These are phyloP conservation scores for Scheffersomyces lignosus DNA, from an alignment of 805 yeast species.

Conservation along the genomic window DNA sequence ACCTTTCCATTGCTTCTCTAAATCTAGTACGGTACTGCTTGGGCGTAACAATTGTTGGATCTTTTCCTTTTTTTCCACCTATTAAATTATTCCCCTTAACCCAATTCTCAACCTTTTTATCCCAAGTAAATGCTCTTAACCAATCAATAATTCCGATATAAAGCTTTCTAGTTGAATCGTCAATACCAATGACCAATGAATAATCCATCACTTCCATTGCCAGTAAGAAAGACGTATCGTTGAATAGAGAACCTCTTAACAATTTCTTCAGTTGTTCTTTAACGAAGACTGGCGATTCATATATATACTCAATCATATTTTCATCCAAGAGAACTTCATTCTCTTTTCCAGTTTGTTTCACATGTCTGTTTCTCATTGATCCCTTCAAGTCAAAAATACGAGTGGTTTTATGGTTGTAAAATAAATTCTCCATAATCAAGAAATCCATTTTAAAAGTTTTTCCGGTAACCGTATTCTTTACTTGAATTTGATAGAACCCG, in stretches of 20 bases:
- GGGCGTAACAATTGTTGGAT: constrained; percentile 97
- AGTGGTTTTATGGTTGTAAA: constrained; percentile 77
- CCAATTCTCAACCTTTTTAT: constrained; percentile 97
- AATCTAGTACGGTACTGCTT: constrained; percentile 91
- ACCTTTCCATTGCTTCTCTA: constrained; percentile 96
- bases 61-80: constrained; percentile 81
- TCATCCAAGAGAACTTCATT: constrained; percentile 95
- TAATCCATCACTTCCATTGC: constrained; percentile 99
- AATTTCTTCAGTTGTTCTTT: constrained; percentile 87
- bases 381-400: constrained; percentile 96
- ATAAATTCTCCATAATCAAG: constrained; percentile 92
- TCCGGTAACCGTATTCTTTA: constrained; percentile 74
- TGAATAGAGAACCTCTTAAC: constrained; percentile 86
- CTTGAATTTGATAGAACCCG: constrained; percentile 93
- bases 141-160: constrained; percentile 95
- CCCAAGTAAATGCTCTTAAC: constrained; percentile 97
- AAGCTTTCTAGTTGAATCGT: constrained; percentile 59
- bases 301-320: constrained; percentile 96
- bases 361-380: constrained; percentile 96
- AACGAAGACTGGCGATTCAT: constrained; percentile 93
- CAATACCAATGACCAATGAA: constrained; percentile 91
- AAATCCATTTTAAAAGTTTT: constrained; percentile 84
- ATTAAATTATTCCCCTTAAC: constrained; percentile 88
- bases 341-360: constrained; percentile 91
- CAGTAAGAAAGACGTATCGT: constrained; percentile 89